These are phyloP conservation scores for Ottelia alismoides DNA, from an alignment of 106 monocot species.

Conservation along the genomic window DNA sequence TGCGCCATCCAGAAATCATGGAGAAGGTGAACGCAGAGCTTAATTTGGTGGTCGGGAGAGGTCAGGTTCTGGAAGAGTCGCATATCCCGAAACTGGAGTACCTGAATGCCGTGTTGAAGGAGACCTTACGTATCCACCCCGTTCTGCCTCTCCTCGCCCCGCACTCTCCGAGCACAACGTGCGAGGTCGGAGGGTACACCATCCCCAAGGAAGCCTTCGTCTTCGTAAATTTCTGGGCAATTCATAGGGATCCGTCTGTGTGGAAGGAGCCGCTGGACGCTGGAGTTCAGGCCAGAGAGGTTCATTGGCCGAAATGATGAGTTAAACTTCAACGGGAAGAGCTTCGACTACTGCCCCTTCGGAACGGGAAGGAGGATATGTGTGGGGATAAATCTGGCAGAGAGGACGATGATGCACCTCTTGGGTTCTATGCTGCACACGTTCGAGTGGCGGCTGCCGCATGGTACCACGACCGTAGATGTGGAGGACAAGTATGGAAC, in stretches of 20 bases:
- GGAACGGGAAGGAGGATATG: too few species aligned
- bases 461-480: too few species aligned
- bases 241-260: constrained; percentile 7
- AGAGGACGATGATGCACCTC: too few species aligned
- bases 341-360: too few species aligned
- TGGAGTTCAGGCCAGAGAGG: constrained; percentile 15
- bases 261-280: constrained; percentile 8
- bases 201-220: constrained; percentile 7
- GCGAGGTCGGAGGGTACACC: constrained; percentile 9
- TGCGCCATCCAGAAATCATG: constrained; percentile 5
- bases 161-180: constrained; percentile 1
- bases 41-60: constrained; percentile 11
- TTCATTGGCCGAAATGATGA: too few species aligned
- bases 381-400: too few species aligned
- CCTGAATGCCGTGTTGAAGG: constrained; percentile 10
- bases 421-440: too few species aligned
- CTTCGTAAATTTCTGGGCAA: constrained; percentile 18
- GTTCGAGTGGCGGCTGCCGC: too few species aligned
- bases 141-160: constrained; percentile 15
- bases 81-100: constrained; percentile 9
- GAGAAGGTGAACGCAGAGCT: constrained; percentile 13
- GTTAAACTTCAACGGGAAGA: too few species aligned
- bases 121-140: constrained; percentile 14
- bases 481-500: too few species aligned
- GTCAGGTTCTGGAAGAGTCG: constrained; percentile 7